Conservation (phyloP, 2,329 filamentous ascomycete genomes). For the Cadophora malorum region DNA sequence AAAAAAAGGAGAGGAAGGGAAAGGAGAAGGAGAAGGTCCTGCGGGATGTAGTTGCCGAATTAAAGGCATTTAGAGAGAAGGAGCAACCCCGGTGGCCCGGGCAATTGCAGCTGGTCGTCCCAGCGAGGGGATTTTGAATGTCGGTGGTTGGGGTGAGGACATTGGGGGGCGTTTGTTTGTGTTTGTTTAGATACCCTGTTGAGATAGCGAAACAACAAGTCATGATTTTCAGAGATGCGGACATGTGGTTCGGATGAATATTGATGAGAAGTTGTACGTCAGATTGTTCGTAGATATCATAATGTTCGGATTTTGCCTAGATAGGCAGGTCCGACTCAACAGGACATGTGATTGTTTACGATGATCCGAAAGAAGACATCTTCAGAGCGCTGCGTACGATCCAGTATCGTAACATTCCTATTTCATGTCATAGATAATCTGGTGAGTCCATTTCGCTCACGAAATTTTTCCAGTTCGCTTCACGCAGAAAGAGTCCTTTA, state of each 20-base stretch:
- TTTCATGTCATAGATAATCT: too few species aligned
- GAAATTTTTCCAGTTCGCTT: too few species aligned
- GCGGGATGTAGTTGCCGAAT: constrained; percentile 32
- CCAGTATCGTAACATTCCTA: too few species aligned
- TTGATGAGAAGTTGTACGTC: neutral
- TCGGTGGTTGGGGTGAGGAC: neutral
- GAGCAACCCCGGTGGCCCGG: constrained; percentile 32
- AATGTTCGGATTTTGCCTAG: neutral
- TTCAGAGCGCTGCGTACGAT: too few species aligned
- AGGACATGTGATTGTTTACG: too few species aligned
- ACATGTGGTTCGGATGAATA: neutral
- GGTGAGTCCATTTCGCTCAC: too few species aligned
- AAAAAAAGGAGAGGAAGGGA: neutral
- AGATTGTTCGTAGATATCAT: neutral
- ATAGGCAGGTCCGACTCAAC: neutral
- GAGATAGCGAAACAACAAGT: neutral
- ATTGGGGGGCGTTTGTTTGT: neutral
- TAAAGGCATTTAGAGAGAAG: constrained; percentile 31
- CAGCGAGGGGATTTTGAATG: constrained; percentile 45
- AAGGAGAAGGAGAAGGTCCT: constrained; percentile 11
- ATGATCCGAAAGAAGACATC: too few species aligned
- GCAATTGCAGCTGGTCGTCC: constrained; percentile 60
- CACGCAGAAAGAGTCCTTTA: too few species aligned
- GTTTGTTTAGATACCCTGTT: constrained; percentile 5
- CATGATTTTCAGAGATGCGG: neutral